Evolutionary conservation across 352 stramenopile genomes (phyloP).

Genomic region (Achlya hypogyna): DNA sequence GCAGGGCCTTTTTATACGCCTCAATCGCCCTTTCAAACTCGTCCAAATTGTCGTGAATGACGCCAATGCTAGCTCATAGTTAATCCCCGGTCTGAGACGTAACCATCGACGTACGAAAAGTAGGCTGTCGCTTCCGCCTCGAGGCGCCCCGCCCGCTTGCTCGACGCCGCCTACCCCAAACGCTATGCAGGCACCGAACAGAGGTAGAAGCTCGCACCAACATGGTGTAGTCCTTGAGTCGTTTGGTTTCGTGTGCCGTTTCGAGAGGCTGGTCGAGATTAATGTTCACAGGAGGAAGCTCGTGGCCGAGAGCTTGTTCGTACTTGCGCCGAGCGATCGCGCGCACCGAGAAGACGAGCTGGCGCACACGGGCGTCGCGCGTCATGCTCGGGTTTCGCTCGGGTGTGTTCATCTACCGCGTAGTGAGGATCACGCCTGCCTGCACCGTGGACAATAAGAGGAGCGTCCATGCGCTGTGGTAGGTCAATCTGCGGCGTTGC

Average conservation of each 20-base stretch:
- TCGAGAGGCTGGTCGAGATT: slow-evolving; percentile 38
- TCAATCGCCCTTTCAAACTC: slow-evolving; percentile 78
- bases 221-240: slow-evolving; percentile 76
- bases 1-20: slow-evolving; percentile 77
- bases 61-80: slow-evolving; percentile 41
- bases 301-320: slow-evolving; percentile 33
- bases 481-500: slow-evolving; percentile 63
- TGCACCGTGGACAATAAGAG: slow-evolving; percentile 28
- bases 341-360: slow-evolving; percentile 61
- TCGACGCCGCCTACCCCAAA: slow-evolving; percentile 48
- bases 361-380: slow-evolving; percentile 57
- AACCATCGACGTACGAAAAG: slow-evolving; percentile 52
- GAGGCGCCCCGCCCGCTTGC: slow-evolving; percentile 68
- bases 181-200: not conserved
- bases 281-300: slow-evolving; percentile 36
- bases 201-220: slow-evolving; percentile 27
- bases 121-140: slow-evolving; percentile 78
- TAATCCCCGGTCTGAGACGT: not conserved
- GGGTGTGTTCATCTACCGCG: slow-evolving; percentile 64
- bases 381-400: slow-evolving; percentile 35
- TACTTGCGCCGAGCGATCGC: slow-evolving; percentile 39
- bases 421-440: not conserved
- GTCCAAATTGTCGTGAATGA: slow-evolving; percentile 82
- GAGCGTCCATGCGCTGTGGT: slow-evolving; percentile 65
- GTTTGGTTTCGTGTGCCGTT: slow-evolving; percentile 51